Percentiles rank a stretch among this genome's conserved stretches.
Conservation (phyloP, 148 eudicot species). For the Spergularia marina region DNA sequence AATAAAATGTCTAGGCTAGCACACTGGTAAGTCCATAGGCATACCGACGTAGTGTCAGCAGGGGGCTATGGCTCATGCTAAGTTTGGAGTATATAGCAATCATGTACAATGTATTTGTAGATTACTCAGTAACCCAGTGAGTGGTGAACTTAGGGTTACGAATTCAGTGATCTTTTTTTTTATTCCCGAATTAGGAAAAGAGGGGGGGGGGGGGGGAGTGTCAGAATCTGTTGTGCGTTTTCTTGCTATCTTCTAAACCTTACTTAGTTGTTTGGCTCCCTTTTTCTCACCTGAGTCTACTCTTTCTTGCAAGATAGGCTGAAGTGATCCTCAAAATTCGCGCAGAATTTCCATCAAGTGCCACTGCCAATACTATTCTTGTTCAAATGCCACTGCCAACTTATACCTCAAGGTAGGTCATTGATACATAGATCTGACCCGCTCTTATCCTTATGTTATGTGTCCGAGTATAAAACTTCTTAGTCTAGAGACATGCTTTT, state of each 20-base stretch:
- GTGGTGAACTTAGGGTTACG: too few relatives aligned
- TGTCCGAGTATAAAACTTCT: not conserved
- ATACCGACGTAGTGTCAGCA: too few relatives aligned
- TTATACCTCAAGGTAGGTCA: constrained; percentile 67
- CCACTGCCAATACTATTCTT: constrained; percentile 66
- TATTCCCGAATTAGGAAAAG: too few relatives aligned
- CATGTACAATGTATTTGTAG: too few relatives aligned
- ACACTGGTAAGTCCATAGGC: too few relatives aligned
- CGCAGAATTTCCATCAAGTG: constrained; percentile 72
- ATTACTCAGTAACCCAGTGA: too few relatives aligned
- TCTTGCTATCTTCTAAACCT: not conserved
- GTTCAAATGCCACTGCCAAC: constrained; percentile 84
- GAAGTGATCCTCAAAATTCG: constrained; percentile 77
- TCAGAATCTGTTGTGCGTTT: not conserved
- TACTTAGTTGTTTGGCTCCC: too few relatives aligned
- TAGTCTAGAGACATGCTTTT: not conserved
- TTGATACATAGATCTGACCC: not conserved
- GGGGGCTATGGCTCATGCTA: too few relatives aligned
- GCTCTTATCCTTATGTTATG: not conserved
- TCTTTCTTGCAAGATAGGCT: constrained; percentile 45
- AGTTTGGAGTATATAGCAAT: too few relatives aligned
- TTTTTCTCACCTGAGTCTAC: not conserved
- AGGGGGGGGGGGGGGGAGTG: too few relatives aligned
- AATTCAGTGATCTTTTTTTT: too few relatives aligned
- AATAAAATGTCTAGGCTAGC: too few relatives aligned